These are phyloP conservation scores for Silene noctiflora DNA, from an alignment of 179 eudicot genomes.

Conservation along the genomic window DNA sequence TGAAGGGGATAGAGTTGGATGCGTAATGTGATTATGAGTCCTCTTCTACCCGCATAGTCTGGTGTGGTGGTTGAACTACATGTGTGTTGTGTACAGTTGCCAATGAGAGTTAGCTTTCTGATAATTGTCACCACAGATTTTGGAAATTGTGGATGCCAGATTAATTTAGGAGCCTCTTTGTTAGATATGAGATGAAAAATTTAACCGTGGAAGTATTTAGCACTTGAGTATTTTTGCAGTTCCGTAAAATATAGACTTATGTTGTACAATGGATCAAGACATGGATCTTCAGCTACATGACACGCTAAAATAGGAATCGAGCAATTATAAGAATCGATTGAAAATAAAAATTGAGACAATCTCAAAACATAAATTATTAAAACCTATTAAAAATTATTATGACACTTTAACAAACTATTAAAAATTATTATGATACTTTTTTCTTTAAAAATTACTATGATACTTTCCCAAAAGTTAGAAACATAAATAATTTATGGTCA, in stretches of 20 bases:
- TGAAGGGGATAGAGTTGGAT: conserved; percentile 23
- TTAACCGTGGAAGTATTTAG: neutral
- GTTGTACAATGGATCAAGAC: neutral
- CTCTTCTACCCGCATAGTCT: neutral
- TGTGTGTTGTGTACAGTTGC: neutral
- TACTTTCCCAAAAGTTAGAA: too few species aligned
- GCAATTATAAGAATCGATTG: too few species aligned
- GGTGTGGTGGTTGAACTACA: conserved; percentile 7
- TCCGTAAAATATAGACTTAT: neutral
- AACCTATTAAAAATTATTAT: too few species aligned
- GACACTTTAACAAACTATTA: too few species aligned
- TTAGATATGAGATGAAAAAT: conserved; percentile 1
- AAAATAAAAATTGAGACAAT: too few species aligned
- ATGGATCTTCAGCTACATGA: too few species aligned
- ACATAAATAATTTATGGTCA: too few species aligned
- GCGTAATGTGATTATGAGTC: conserved; percentile 4
- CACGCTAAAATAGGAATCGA: too few species aligned
- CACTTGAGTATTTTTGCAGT: too few species aligned
- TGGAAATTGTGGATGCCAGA: conserved; percentile 30
- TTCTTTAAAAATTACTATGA: too few species aligned
- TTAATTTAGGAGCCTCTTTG: conserved; percentile 7
- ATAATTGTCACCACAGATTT: neutral
- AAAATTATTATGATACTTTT: too few species aligned
- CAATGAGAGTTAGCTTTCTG: neutral
- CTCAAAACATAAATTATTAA: too few species aligned